Base-by-base conservation (phyloP, 768 basidiomycete species). In the Podaxis sp. region DNA sequence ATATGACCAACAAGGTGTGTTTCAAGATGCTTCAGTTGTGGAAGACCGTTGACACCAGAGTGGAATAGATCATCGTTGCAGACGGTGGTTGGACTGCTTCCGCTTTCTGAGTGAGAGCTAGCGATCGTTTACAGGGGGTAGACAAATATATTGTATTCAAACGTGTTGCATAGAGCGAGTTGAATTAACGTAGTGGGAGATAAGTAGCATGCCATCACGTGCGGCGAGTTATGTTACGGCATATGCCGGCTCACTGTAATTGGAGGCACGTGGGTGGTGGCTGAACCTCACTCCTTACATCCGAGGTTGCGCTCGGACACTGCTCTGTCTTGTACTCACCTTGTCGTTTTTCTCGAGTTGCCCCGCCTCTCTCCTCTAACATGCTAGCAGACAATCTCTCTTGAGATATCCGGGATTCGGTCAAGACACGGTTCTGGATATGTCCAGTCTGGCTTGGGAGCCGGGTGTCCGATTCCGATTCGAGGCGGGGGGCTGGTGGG, bases 1-100 rank as follows among this genome's bases (percentile, higher is more conserved):
- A 85, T 55, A 82, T 85, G 79, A 84, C 83, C 19, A 83, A 85
- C 72, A 85, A 85, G 78, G 84, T 81, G 57, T 15, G 73, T 53
- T 53, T 48, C 4, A 15, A 52, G 26, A 19, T 26, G 6, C 19
- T n/a, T 28, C 39, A 30, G 28, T 36, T 26, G 3, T 52, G 28
- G 7, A 52, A n/a, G 2, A 39, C 30, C 24, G 4, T 15, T 52
- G 7, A 36, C 26, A 19, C 58, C 56, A 48, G 56, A 15, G 30
- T 26, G 39, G 1, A 28, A 11, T 53, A 83, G 81, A 79, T 82
- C 39, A 73, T 82, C 42, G 79, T 79, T 0, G 80, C 76, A 1
- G 82, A 83, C 63, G 82, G 81, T 17, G 82, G 82, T 0, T 70
- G 72, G 75, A 80, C 80, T 2, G 68, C 76, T 2, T 74, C 76